Base-by-base conservation (phyloP, 768 basidiomycete genomes). In the Suillus variegatus region DNA sequence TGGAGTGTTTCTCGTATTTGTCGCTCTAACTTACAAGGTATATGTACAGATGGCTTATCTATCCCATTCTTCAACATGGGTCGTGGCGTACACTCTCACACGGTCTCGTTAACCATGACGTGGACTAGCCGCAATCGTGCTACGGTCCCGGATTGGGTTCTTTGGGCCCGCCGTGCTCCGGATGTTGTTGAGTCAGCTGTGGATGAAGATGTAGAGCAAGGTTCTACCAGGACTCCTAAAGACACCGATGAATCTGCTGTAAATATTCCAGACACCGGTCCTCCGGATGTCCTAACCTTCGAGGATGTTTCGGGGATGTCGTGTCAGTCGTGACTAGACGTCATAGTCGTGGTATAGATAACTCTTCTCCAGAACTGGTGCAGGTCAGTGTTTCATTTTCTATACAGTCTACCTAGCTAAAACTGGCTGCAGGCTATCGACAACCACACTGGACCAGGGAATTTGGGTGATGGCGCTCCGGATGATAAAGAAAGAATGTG, bases 41-140 rank as follows among this genome's bases (percentile, higher is more conserved):
- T 47, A 36, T 10, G 9, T 32, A 16, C 60, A 90, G 88, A 90
- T 72, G 89, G 89, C 25, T 76, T 91, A 16, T 90, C 89, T 12
- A 90, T 91, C 56, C 88, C 88, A 3, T 86, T 86, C 75, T 89
- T 90, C 76, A 85, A 80, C 47, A 70, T 86, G 22, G 82, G 87
- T 13, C 80, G 81, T 57, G 82, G 70, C 12, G 75, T 82, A 28
- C 78, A 80, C 56, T 81, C 83, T 14, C 81, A 80, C 13, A 85
- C 84, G 0, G 69, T 82, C 5, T 84, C 84, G 10, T 66, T 87
- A 14, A 78, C 82, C 9, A 71, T 72, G 14, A 84, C 85, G 1
- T 77, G 80, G 71, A 83, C 81, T 2, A 77, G 77, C 12, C 71
- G 74, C 43, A 72, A 75, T 18, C 76, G 71, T 13, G 55, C 67